Conservation (phyloP, 2,329 filamentous ascomycete species). For the Tolypocladium pustulatum region DNA sequence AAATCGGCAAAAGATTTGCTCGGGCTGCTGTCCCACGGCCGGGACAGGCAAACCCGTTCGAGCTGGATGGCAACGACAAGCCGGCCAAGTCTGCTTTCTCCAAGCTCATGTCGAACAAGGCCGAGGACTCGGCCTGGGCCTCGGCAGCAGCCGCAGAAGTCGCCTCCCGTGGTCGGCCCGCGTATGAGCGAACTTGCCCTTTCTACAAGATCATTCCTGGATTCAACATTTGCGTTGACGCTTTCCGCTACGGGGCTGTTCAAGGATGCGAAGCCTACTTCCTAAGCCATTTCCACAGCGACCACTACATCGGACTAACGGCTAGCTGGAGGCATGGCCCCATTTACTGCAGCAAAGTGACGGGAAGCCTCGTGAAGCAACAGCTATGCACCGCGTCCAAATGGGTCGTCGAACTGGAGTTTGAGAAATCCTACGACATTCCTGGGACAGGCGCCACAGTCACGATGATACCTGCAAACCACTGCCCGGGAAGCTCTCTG, state of each 20-base stretch:
- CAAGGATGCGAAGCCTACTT: conserved; percentile 92
- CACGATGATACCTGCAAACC: conserved; percentile 93
- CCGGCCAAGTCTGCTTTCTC: conserved; percentile 65
- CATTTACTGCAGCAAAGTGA: conserved; percentile 93
- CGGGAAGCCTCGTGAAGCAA: conserved; percentile 76
- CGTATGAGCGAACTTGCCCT: conserved; percentile 83
- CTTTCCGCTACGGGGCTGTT: conserved; percentile 89
- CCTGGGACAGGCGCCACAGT: conserved; percentile 74
- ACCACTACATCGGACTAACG: conserved; percentile 89
- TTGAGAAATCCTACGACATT: conserved; percentile 69
- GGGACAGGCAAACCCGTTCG: conserved; percentile 72
- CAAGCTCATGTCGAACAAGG: conserved; percentile 85
- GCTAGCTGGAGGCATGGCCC: conserved; percentile 85
- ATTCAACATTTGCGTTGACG: conserved; percentile 87
- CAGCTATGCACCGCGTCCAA: conserved; percentile 79
- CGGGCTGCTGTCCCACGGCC: conserved; percentile 63
- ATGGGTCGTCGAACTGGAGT: conserved; percentile 78
- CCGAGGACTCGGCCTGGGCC: conserved; percentile 84
- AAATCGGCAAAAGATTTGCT: conserved; percentile 49
- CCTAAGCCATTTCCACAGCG: conserved; percentile 93
- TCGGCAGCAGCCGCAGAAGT: conserved; percentile 71
- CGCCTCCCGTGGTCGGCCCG: conserved; percentile 70
- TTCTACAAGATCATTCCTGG: conserved; percentile 98
- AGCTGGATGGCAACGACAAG: conserved; percentile 29
- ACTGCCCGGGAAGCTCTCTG: conserved; percentile 88